Base-by-base conservation (phyloP, 768 basidiomycete species). In the Tricholoma terreum region DNA sequence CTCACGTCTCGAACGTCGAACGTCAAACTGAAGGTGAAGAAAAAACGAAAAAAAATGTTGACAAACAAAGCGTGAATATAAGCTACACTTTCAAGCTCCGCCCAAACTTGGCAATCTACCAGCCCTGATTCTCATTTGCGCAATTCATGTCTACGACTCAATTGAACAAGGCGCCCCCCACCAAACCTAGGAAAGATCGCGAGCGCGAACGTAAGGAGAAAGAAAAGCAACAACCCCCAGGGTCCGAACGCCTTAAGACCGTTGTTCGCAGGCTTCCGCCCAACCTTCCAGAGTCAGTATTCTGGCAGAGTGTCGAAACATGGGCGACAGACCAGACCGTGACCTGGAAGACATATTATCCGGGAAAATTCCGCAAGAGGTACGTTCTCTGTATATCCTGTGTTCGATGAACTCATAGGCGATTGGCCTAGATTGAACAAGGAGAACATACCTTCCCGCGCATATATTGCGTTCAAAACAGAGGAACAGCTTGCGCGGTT, bases 191-290 rank as follows among this genome's bases (percentile, higher is more conserved):
- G 65, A 77, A 74, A 62, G 70, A 73, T 27, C 71, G 69, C 52
- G 73, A 73, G 36, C 72, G 70, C 12, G 72, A 73, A 55, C 71
- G 69, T 57, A 72, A 75, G 24, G 71, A 63, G 45, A 76, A 72
- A 59, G 73, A 75, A 59, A 57, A 58, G 30, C 73, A 65, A 36
- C 72, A 63, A 36, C 63, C 67, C 1, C 73, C 71, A 12, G 71
- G 73, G 17, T 71, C 72, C 4, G 87, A 89, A 59, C 83, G 89
- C 4, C 75, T 94, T 64, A 98, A 99, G 79, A 86, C 86, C 30
- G 81, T 97, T 61, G 87, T 98, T 15, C 85, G 96, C 42, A 77
- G 92, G 36, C 78, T 98, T 4, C 96, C 96, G 0, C 90, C 95
- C 11, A 93, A 94, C 65, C 78, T 99, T 2, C 96, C 96, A 4